phyloP scores from a whole-genome alignment of 2,329 filamentous ascomycete species.

The Penicillium paneum region DNA sequence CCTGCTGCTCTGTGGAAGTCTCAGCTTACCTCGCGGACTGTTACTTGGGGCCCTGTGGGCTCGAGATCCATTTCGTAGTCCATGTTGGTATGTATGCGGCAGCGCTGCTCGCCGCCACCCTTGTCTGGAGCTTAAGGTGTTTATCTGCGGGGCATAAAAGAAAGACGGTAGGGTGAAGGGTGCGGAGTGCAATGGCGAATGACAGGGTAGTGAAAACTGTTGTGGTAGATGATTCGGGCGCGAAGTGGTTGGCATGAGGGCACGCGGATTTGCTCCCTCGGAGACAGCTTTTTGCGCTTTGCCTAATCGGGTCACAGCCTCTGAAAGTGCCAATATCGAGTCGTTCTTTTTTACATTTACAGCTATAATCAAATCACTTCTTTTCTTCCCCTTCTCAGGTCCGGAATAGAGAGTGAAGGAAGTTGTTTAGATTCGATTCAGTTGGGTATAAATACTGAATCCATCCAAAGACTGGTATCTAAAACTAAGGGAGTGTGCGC shows the following conservation, averaged over 20 bases:
- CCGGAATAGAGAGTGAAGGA: neutral
- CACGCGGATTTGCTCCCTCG: slow-evolving; percentile 25
- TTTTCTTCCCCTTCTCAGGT: neutral
- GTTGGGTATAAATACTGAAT: neutral
- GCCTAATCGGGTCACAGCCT: slow-evolving; percentile 20
- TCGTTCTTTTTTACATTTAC: neutral
- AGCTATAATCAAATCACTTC: neutral
- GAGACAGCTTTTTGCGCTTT: slow-evolving; percentile 24
- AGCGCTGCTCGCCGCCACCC: slow-evolving; percentile 24
- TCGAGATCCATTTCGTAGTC: slow-evolving; percentile 50
- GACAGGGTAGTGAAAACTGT: neutral
- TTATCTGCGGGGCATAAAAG: slow-evolving; percentile 7
- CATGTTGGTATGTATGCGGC: slow-evolving; percentile 32
- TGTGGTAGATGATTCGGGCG: slow-evolving; percentile 3
- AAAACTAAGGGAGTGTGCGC: neutral
- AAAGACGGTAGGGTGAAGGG: neutral
- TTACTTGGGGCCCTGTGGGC: slow-evolving; percentile 48
- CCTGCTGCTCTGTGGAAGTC: neutral
- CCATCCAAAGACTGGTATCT: slow-evolving; percentile 2
- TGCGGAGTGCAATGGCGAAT: neutral
- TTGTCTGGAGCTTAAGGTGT: slow-evolving; percentile 5
- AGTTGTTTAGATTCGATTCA: slow-evolving; percentile 10
- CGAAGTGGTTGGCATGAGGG: slow-evolving; percentile 8
- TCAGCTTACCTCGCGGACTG: slow-evolving; percentile 44
- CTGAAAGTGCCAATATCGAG: neutral